These are phyloP conservation scores for Trichosporon sp. DNA, from an alignment of 1,284 basidiomycete genomes.

Conservation along the genomic window DNA sequence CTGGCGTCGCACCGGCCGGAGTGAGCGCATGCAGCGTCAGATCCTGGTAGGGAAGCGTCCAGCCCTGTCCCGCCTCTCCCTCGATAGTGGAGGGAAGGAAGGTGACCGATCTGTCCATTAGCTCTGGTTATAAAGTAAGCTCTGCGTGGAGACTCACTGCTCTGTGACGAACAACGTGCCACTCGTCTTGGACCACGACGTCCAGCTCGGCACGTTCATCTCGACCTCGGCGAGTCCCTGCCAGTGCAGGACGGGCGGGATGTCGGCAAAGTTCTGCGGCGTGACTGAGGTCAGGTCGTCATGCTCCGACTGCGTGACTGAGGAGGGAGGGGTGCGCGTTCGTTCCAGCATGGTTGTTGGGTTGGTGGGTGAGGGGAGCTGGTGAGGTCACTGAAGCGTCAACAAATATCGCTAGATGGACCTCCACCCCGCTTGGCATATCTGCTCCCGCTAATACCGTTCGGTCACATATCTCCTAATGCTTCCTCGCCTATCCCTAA, in stretches of 20 bases:
- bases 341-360: conserved; percentile 6
- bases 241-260: conserved; percentile 75
- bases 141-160: conserved; percentile 61
- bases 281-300: conserved; percentile 68
- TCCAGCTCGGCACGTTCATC: conserved; percentile 67
- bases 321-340: neutral
- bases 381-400: neutral
- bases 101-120: conserved; percentile 59
- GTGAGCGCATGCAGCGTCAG: conserved; percentile 88
- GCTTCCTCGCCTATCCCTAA: neutral
- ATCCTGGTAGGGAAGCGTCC: conserved; percentile 77
- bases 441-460: conserved; percentile 1
- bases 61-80: conserved; percentile 60
- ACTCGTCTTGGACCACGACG: conserved; percentile 47
- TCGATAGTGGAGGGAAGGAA: conserved; percentile 64
- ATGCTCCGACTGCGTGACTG: conserved; percentile 60
- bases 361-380: neutral
- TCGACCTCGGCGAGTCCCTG: conserved; percentile 68
- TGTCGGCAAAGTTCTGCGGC: conserved; percentile 75
- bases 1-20: conserved; percentile 61
- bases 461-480: neutral
- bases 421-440: neutral
- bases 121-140: neutral
- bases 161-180: conserved; percentile 72
- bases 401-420: neutral